Base-by-base conservation (phyloP, 2,329 filamentous ascomycete genomes). In the Ophiosphaerella korrae region DNA sequence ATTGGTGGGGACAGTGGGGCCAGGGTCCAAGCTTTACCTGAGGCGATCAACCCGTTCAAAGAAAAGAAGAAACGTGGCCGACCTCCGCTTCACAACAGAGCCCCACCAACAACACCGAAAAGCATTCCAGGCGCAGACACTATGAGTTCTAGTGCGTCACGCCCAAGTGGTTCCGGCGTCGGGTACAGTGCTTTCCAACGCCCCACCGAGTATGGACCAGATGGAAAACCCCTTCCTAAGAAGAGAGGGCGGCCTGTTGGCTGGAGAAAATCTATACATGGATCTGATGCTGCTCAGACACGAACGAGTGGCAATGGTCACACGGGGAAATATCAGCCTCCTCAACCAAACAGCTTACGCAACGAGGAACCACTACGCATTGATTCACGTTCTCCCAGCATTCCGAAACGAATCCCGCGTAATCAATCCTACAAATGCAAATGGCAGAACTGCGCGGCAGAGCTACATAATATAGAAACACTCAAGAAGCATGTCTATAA, bases 391-490 rank as follows among this genome's bases (percentile, higher is more conserved):
- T 72, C 71, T 8, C 63, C 71, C n/a, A 72, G 66, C 46, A 51
- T 63, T 29, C 50, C 58, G 7, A 55, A 57, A 32, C 56, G 49
- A n/a, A 56, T 69, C 34, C 67, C 68, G 0, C 63, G 66, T 26
- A 78, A 75, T 50, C 72, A 75, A 42, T 76, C 82, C 5, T 88
- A 79, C 64, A 75, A 77, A 47, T 88, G 86, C 68, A 67, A 74
- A 36, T 88, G 85, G 85, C 70, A 78, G 44, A 68, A 72, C 1
- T 88, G 86, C 64, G 68, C 70, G 3, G 79, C 82, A 0, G 78
- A 85, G 55, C 72, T 88, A 5, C 85, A 88, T 67, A 88, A 87
- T 57, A 67, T 87, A 12, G 78, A 81, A 7, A 83, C 81, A 0
- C 71, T 88, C 5, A 79, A 80, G 53, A 82, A 82, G 50, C 86